These are phyloP conservation scores for Fusarium neocosmosporiellum DNA, from an alignment of 2,329 filamentous ascomycete genomes.

Conservation along the genomic window DNA sequence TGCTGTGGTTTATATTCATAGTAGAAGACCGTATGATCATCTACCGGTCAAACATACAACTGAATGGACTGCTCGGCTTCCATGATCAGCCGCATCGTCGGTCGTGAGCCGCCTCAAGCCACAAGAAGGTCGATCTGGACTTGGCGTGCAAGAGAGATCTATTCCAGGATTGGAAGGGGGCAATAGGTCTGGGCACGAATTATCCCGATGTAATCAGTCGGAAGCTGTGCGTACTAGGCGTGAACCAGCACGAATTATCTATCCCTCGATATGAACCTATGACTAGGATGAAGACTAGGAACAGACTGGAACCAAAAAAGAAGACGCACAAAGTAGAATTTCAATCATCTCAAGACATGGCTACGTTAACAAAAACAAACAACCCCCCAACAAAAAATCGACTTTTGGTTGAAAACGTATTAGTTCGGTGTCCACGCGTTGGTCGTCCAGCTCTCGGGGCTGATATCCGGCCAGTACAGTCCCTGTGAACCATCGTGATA, in stretches of 20 bases:
- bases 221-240: neutral
- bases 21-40: too few relatives aligned
- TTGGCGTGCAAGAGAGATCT: neutral
- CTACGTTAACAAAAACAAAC: neutral
- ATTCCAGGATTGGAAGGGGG: neutral
- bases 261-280: neutral
- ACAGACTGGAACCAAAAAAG: neutral
- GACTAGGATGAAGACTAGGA: neutral
- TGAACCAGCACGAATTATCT: neutral
- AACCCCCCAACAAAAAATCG: neutral
- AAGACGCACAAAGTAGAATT: neutral
- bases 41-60: too few relatives aligned
- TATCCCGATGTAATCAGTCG: neutral
- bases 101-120: neutral
- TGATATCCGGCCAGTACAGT: constrained; percentile 43
- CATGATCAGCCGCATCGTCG: neutral
- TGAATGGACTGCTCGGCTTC: neutral
- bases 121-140: neutral
- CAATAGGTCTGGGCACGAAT: neutral
- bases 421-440: constrained; percentile 29
- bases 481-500: constrained; percentile 40
- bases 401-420: neutral
- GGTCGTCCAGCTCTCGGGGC: constrained; percentile 39
- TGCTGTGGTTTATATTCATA: neutral
- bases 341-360: neutral